These are phyloP conservation scores for Graphiopsis chlorocephala DNA, from an alignment of 2,329 filamentous ascomycete genomes.

Conservation along the genomic window DNA sequence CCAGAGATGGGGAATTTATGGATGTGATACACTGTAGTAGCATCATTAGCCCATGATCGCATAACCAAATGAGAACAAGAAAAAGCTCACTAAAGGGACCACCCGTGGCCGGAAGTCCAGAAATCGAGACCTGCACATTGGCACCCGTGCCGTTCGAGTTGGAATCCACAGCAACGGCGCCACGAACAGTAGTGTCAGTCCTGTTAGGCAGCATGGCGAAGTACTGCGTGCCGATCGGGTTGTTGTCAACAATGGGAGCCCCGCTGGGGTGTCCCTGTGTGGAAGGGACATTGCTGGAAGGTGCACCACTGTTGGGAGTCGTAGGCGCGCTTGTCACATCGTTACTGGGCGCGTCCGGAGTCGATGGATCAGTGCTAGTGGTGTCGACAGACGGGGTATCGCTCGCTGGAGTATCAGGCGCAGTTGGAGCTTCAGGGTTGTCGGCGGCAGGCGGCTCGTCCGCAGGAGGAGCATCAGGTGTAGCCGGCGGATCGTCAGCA, in stretches of 20 bases:
- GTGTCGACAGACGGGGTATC: background rate
- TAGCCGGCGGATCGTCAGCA: background rate
- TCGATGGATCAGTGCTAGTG: background rate
- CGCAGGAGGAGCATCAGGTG: background rate
- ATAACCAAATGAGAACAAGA: background rate
- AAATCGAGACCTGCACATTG: slow-evolving; percentile 40
- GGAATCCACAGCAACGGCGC: slow-evolving; percentile 35
- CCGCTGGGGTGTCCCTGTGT: background rate
- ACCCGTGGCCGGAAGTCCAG: slow-evolving; percentile 40
- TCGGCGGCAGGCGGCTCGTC: background rate
- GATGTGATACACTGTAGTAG: slow-evolving; percentile 43
- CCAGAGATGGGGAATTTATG: slow-evolving; percentile 42
- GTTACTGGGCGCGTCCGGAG: background rate
- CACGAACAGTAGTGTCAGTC: slow-evolving; percentile 34
- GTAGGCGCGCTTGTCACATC: background rate
- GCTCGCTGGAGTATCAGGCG: background rate
- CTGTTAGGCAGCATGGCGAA: slow-evolving; percentile 38
- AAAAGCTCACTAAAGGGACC: slow-evolving; percentile 43
- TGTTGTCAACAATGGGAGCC: slow-evolving; percentile 37
- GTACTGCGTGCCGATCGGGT: slow-evolving; percentile 41
- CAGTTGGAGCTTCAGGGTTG: background rate
- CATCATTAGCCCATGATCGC: background rate
- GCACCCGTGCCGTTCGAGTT: slow-evolving; percentile 39
- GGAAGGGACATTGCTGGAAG: background rate
- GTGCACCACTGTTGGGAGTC: background rate